Percentiles rank a stretch among this genome's conserved stretches.
Conservation (phyloP, 1,284 basidiomycete species). For the Cryptococcus maquisensis region DNA sequence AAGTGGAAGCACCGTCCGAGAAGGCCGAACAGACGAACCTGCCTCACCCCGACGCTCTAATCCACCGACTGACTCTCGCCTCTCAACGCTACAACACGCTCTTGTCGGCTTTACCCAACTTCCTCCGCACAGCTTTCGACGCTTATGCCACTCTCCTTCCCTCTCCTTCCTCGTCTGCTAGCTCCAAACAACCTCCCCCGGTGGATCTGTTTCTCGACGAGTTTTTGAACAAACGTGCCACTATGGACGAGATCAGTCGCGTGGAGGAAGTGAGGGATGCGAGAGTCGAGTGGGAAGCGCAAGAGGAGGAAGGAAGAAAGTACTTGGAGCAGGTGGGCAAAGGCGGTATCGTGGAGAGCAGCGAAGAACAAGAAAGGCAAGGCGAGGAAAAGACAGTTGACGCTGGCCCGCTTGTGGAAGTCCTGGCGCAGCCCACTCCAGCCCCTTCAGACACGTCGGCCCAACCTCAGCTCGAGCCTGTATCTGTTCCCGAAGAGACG, state of each 20-base stretch:
- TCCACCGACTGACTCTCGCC: not conserved
- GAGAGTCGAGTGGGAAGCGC: not conserved
- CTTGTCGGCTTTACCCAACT: not conserved
- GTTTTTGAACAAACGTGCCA: not conserved
- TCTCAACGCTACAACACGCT: not conserved
- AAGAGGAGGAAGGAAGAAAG: not conserved
- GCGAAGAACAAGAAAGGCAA: conserved; percentile 27
- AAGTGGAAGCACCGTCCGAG: not conserved
- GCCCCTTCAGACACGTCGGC: not conserved
- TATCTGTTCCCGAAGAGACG: not conserved
- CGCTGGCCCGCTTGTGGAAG: not conserved
- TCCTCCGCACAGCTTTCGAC: not conserved
- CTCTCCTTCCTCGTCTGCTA: not conserved
- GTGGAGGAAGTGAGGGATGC: not conserved
- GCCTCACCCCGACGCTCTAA: not conserved
- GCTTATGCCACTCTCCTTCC: not conserved
- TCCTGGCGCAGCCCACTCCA: not conserved
- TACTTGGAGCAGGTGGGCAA: not conserved
- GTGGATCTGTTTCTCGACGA: not conserved
- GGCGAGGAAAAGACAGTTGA: not conserved
- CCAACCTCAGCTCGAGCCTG: not conserved
- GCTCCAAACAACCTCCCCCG: conserved; percentile 8
- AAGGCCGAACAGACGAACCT: not conserved
- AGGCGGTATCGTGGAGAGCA: not conserved
- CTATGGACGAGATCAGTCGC: not conserved